Evolutionary conservation across 495 filamentous ascomycete species (phyloP).

Genomic region (Aspergillus mulundensis): DNA sequence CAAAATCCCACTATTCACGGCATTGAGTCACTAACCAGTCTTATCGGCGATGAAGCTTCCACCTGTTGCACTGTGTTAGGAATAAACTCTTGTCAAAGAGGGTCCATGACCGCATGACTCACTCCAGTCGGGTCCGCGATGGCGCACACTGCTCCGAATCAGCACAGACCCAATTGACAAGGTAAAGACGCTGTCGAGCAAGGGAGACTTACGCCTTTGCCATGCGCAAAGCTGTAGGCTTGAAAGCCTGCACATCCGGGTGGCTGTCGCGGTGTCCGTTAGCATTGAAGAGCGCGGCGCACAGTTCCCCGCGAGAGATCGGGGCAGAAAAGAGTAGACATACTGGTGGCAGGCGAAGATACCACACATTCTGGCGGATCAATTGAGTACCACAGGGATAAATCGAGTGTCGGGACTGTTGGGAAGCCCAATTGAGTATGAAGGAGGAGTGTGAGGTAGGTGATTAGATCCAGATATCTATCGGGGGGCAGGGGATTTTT

Average conservation of each 20-base stretch:
- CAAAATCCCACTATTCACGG: not conserved
- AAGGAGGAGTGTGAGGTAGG: not conserved
- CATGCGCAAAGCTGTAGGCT: constrained; percentile 92
- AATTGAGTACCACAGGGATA: constrained; percentile 22
- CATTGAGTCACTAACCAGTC: constrained; percentile 62
- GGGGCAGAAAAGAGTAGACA: constrained; percentile 12
- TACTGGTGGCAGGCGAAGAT: constrained; percentile 95
- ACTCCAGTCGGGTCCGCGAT: constrained; percentile 99
- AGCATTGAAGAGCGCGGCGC: constrained; percentile 16
- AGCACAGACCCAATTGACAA: constrained; percentile 27
- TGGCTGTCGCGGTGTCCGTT: constrained; percentile 54
- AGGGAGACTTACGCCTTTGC: constrained; percentile 77
- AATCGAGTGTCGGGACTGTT: constrained; percentile 17
- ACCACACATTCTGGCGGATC: constrained; percentile 55
- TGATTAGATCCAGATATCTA: constrained; percentile 2
- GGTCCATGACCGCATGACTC: constrained; percentile 43
- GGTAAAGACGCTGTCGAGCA: constrained; percentile 5
- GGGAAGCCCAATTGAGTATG: not conserved
- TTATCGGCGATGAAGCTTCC: constrained; percentile 84
- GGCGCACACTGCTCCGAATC: constrained; percentile 67
- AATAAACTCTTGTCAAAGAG: constrained; percentile 3
- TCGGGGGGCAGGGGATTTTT: constrained; percentile 29
- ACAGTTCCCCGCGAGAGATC: constrained; percentile 3
- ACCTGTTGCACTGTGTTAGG: constrained; percentile 48
- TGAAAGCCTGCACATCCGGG: constrained; percentile 94